Base-by-base conservation (phyloP, 208 protist species). In the Tritrichomonas foetus region DNA sequence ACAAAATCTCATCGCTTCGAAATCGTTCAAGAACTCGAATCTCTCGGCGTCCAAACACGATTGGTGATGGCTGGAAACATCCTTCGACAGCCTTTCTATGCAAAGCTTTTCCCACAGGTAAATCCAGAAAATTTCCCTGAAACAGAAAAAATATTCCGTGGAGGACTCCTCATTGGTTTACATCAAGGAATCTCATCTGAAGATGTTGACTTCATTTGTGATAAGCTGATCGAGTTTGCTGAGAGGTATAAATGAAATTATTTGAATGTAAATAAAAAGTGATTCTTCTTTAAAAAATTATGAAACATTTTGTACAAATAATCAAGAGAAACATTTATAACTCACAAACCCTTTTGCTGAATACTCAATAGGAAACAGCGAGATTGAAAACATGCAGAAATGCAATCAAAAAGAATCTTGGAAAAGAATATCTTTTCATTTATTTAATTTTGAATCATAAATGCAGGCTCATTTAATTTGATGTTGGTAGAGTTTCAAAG, bases 51-150 rank as follows among this genome's bases (percentile, higher is more conserved):
- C 11, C 94, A 95, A 92, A 95, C 94, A 41, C 5, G 94, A 1
- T 64, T 95, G 2, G 94, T 20, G 25, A 95, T 95, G 72, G 94
- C 94, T 14, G 94, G 94, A 41, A 95, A 95, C 66, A 94, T 95
- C 64, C 41, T 93, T 30, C 57, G 94, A 36, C 94, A 95, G 89
- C 94, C 94, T 16, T 94, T 94, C 36, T 95, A 95, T 64, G 16
- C 41, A n/a, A 53, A 39, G n/a, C 20, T 89, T 14, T 89, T 89
- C 47, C 78, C 78, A 2, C 33, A 89, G 8, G 44, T 57, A 39
- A 27, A 89, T 57, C 47, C 78, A 57, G 78, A 44, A 53, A 27
- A 13, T 61, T 89, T 89, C 47, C 41, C 47, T 8, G 47, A 57
- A 25, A 89, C 78, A 53, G 78, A 89, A 20, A 89, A 89, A 61